phyloP scores from a whole-genome alignment of 768 basidiomycete genomes.

The Scleroderma citrinum region DNA sequence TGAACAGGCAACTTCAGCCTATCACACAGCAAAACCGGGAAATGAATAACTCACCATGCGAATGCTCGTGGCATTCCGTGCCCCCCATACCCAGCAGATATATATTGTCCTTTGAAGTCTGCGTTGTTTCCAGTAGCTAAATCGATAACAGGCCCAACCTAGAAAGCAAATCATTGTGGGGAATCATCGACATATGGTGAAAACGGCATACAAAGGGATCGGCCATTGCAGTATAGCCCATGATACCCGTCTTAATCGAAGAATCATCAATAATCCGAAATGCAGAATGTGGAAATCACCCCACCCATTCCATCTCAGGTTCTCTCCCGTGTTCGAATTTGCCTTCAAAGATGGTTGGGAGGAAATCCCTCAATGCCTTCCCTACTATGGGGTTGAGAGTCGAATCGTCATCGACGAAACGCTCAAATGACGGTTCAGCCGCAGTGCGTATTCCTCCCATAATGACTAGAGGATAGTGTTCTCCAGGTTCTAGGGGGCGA shows the following conservation, averaged over 20 bases:
- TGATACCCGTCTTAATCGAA: not conserved
- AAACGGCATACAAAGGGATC: not conserved
- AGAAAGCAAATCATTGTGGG: not conserved
- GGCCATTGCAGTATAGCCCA: not conserved
- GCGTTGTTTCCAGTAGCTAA: not conserved
- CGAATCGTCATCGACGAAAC: conserved; percentile 54
- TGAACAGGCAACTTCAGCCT: too few relatives aligned
- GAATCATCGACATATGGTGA: too few relatives aligned
- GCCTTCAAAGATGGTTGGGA: conserved; percentile 52
- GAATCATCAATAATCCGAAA: too few relatives aligned
- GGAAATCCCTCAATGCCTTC: conserved; percentile 46
- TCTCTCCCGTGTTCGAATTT: conserved; percentile 42
- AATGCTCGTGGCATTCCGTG: too few relatives aligned
- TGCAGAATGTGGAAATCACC: too few relatives aligned
- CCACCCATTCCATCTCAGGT: conserved; percentile 80
- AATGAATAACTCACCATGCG: too few relatives aligned
- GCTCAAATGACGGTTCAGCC: conserved; percentile 33
- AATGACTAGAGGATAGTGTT: conserved; percentile 53
- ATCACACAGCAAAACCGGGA: too few relatives aligned
- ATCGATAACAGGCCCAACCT: conserved; percentile 2
- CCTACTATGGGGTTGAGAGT: conserved; percentile 43
- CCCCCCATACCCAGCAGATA: conserved; percentile 38
- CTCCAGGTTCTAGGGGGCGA: conserved; percentile 36
- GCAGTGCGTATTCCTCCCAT: conserved; percentile 53
- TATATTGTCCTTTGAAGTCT: conserved; percentile 50